Base-by-base conservation (phyloP, 768 basidiomycete species). In the Podaxis mareebaensis region DNA sequence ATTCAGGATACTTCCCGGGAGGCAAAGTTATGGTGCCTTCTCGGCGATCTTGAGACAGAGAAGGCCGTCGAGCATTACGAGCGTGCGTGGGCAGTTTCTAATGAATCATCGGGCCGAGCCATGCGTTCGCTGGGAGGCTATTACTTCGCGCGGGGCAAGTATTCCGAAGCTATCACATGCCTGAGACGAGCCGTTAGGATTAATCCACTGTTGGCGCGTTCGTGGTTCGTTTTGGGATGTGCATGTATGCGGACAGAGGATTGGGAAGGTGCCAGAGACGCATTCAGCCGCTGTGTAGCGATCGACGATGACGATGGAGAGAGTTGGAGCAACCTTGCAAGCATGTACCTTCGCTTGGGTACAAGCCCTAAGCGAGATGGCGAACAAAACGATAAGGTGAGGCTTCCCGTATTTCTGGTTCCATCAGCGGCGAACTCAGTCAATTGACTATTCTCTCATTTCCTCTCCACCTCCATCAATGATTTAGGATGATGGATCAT, bases 171-270 rank as follows among this genome's bases (percentile, higher is more conserved):
- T 1, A 83, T 90, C 24, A 70, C 72, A 11, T 93, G 86, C 71
- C 77, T 99, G 59, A 81, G 84, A 64, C 82, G 79, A 44, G 95
- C 95, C 1, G 89, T 95, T 1, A 81, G 79, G 33, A 98, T 99
- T 69, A 95, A 98, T 70, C 96, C 97, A 3, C 78, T 98, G 53
- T 80, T 90, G 60, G 79, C 84, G n/a, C 85, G 93, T 5, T 89
- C 93, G 22, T 99, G 97, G 97, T 99, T 98, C 76, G 85, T 96
- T 40, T 84, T 99, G n/a, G 97, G 97, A 0, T 98, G 96, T 67
- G 88, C 95, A 3, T 88, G 82, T 66, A 86, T 96, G 74, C 83
- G 91, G n/a, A 69, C 79, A 63, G 93, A 97, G 75, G 78, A 88
- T 54, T 99, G 95, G 96, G 83, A 82, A 15, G 89, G 86, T 12